Evolutionary conservation across 192 early-diverging fungal species (phyloP), one percentile per base, ranked within the genome.

Genomic region (Thoreauomyces humboldtii): DNA sequence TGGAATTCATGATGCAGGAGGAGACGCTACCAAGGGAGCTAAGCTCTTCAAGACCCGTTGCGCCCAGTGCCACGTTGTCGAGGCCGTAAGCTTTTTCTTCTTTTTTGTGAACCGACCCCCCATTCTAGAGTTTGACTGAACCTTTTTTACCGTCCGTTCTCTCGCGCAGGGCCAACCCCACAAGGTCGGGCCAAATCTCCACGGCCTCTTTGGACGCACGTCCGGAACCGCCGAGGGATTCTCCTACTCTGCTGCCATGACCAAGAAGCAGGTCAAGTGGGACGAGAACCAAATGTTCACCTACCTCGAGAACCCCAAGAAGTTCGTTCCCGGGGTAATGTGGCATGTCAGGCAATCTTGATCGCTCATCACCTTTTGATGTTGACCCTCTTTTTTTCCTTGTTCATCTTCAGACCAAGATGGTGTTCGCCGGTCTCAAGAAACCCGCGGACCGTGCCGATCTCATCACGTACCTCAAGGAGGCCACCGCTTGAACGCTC

Each of bases 271-370:
- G 48, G 88, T 96, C 44, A 63, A 54, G n/a, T 98, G 96, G 96
- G 51, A 60, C 48, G 92, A 96, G 64, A 77, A 98, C 56, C 88
- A 92, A 57, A 86, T 98, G 70, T 98, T 96, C 76, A 84, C 89
- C 28, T 96, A 98, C 86, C 87, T 81, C 52, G 92, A 95, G 88
- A 96, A 98, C 88, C 96, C 96, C 67, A 98, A 97, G 87, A 98
- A 95, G 90, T 85, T 80, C 47, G 74, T 82, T 63, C 77, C 77
- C 33, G 77, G 76, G 25, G 66, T 68, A 61, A 43, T 56, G 6
- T 41, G 38, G n/a, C n/a, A n/a, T n/a, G n/a, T n/a, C n/a, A n/a
- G n/a, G n/a, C n/a, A n/a, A n/a, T n/a, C n/a, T 58, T 15, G 47
- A 24, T 36, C 17, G 29, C 46, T 32, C 0, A 48, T 41, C n/a